Evolutionary conservation across 2,329 filamentous ascomycete species (phyloP), one percentile per base, ranked within the genome.

Genomic region (Penicillium sp.): DNA sequence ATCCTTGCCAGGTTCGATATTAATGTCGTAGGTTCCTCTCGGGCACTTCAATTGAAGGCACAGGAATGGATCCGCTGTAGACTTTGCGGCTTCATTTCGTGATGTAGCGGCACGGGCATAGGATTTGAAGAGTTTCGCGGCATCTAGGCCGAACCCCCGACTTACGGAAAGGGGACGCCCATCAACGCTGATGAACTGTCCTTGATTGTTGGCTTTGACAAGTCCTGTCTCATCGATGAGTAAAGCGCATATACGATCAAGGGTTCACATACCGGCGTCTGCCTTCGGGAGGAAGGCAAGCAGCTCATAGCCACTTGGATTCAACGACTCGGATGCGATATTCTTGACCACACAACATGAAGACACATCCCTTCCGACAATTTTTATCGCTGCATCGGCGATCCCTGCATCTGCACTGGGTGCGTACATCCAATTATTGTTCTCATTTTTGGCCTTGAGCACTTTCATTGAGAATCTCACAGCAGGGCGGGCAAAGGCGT

Each of bases 1-100:
- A 61, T 86, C 82, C 62, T 87, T 87, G 1, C 79, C 77, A 4
- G 84, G 83, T 60, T 87, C 84, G 33, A 86, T 71, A 54, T 86
- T 86, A 4, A 78, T 74, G 67, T 86, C 84, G 62, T 86, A 86
- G 41, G 73, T 79, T 6, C 75, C 78, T 9, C 64, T 61, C 2
- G 79, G 78, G 64, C 83, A 86, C 1, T 62, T 60, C 8, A 86
- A 75, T 31, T 81, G 77, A 46, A 86, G 62, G 54, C 73, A 80
- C 10, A 85, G 60, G 61, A 86, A 85, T 0, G 81, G 81, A 45
- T 84, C 78, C 29, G 74, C 77, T 38, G 77, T 49, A 6, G 60
- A 59, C 21, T 52, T 57, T 57, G 63, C 6, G 51, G 52, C 6
- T 16, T 52, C 52, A 6, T 29, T n/a, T 51, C 23, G 31, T 58